These are phyloP conservation scores for Penicillium egyptiacum DNA, from an alignment of 495 filamentous ascomycete genomes.

Conservation along the genomic window DNA sequence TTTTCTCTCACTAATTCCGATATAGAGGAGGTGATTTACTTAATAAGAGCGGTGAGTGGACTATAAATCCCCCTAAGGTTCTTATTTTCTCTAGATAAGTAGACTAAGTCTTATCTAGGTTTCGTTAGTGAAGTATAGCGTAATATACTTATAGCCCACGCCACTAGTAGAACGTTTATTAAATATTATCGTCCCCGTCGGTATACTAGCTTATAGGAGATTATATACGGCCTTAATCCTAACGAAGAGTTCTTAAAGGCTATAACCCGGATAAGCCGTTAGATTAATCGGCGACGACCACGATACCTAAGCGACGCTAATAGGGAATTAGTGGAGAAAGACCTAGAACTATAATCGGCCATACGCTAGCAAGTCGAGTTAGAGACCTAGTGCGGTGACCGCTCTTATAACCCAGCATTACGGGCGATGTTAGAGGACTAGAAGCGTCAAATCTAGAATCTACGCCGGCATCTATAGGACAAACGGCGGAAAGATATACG, in stretches of 20 bases:
- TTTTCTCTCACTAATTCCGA: slow-evolving; percentile 16
- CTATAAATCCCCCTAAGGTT: slow-evolving; percentile 3
- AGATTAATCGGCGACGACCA: slow-evolving; percentile 28
- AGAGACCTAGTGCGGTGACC: slow-evolving; percentile 10
- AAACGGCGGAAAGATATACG: slow-evolving; percentile 22
- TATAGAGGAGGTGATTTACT: slow-evolving; percentile 18
- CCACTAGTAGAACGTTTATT: slow-evolving; percentile 26
- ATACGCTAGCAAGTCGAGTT: slow-evolving; percentile 12
- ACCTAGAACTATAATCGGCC: slow-evolving; percentile 13
- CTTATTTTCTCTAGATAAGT: slow-evolving; percentile 4
- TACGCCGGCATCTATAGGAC: slow-evolving; percentile 16
- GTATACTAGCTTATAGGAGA: slow-evolving; percentile 23
- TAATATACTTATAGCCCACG: slow-evolving; percentile 32
- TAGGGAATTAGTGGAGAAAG: slow-evolving; percentile 10
- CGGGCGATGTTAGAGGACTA: slow-evolving; percentile 15
- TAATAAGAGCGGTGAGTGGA: slow-evolving; percentile 16
- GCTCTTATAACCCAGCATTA: slow-evolving; percentile 15
- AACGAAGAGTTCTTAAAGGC: slow-evolving; percentile 25
- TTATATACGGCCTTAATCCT: slow-evolving; percentile 27
- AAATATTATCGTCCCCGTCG: slow-evolving; percentile 30
- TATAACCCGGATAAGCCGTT: slow-evolving; percentile 27
- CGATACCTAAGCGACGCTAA: slow-evolving; percentile 18
- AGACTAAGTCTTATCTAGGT: slow-evolving; percentile 14
- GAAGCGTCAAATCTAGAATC: slow-evolving; percentile 20
- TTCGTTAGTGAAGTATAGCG: slow-evolving; percentile 28